Percentiles rank a stretch among this genome's conserved stretches.
Evolutionary conservation across 1,284 basidiomycete species (phyloP).

Genomic region (Earliella scabrosa): DNA sequence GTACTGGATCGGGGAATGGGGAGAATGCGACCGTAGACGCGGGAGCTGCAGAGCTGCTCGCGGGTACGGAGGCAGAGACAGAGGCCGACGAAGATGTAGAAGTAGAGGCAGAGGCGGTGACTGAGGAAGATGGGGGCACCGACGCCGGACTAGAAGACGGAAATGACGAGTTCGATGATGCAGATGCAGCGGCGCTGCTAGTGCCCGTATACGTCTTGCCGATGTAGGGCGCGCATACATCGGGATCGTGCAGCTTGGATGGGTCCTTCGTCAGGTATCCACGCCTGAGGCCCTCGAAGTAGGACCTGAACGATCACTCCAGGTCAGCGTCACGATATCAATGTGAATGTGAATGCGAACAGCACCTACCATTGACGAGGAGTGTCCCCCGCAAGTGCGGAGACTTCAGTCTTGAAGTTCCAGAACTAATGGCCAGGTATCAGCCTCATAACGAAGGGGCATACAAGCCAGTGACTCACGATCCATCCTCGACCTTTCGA

Average conservation of each 20-base stretch:
- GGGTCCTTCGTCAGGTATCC: constrained; percentile 71
- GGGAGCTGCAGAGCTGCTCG: background rate
- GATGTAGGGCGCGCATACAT: constrained; percentile 61
- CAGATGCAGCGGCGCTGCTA: background rate
- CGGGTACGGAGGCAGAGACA: background rate
- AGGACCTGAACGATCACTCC: constrained; percentile 54
- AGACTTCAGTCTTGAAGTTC: constrained; percentile 77
- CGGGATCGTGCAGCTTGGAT: constrained; percentile 51
- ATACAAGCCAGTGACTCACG: constrained; percentile 42
- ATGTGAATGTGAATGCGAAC: background rate
- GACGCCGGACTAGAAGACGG: too few relatives aligned
- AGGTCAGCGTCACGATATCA: too few relatives aligned
- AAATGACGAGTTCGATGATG: too few relatives aligned
- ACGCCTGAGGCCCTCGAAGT: constrained; percentile 57
- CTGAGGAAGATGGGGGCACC: too few relatives aligned
- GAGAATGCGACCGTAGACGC: too few relatives aligned
- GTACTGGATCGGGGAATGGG: too few relatives aligned
- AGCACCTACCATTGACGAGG: constrained; percentile 60
- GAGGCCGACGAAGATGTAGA: background rate
- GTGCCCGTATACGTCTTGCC: constrained; percentile 5
- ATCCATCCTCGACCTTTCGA: constrained; percentile 71
- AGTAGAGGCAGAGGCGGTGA: too few relatives aligned
- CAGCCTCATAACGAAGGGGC: too few relatives aligned
- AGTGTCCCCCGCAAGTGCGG: constrained; percentile 49
- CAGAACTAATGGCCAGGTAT: too few relatives aligned